These are phyloP conservation scores for Cydonia oblonga DNA, from an alignment of 331 rosid genomes.

Conservation along the genomic window DNA sequence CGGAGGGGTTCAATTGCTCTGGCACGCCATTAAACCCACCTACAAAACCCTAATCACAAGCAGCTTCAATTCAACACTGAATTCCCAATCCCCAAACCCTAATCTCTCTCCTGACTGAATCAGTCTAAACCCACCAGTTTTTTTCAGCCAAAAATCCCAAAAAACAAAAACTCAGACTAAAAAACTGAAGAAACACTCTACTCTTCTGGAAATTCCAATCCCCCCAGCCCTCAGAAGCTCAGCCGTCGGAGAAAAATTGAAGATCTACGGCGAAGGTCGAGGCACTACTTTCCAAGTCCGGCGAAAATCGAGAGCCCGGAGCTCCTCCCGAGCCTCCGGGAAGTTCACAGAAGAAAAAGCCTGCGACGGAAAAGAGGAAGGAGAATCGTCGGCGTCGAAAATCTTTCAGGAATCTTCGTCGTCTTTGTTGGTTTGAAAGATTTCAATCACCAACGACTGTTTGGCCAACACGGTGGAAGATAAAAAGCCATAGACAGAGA, in stretches of 20 bases:
- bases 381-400: neutral
- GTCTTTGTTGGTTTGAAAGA: conserved; percentile 23
- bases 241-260: neutral
- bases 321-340: neutral
- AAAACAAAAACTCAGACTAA: neutral
- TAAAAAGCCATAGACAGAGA: conserved; percentile 25
- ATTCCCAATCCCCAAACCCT: conserved; percentile 11
- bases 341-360: neutral
- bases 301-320: neutral
- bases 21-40: neutral
- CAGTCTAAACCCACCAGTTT: conserved; percentile 9
- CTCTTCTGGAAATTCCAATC: conserved; percentile 1
- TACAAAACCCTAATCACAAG: neutral
- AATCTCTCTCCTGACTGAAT: conserved; percentile 4
- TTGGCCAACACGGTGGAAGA: conserved; percentile 46
- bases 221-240: neutral
- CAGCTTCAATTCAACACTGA: neutral
- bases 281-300: neutral
- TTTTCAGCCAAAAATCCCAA: neutral
- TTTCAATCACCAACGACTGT: conserved; percentile 19
- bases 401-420: neutral
- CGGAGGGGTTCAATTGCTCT: neutral
- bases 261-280: neutral
- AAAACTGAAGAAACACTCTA: neutral
- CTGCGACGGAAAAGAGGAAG: neutral